phyloP scores from a whole-genome alignment of 2,329 filamentous ascomycete species.

The Colletotrichum endophyticum region DNA sequence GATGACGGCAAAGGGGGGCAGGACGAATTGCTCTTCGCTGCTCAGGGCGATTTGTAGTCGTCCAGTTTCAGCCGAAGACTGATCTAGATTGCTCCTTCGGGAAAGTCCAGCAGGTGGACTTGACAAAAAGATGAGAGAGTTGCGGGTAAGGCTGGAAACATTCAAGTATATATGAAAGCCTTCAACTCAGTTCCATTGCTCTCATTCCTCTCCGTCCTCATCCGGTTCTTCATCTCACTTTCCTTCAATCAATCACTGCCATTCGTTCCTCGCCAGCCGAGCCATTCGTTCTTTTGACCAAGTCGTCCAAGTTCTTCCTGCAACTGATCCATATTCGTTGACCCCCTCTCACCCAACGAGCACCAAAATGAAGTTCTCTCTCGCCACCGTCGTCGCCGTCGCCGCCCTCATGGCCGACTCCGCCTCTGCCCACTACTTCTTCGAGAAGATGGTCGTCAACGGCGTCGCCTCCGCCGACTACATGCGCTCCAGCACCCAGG shows the following conservation, averaged over 20 bases:
- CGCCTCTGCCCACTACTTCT: conserved; percentile 24
- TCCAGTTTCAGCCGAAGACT: neutral
- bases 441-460: conserved; percentile 24
- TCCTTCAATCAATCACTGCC: neutral
- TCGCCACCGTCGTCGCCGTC: neutral
- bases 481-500: conserved; percentile 9
- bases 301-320: neutral
- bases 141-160: neutral
- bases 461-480: conserved; percentile 18
- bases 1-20: accelerated
- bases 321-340: neutral
- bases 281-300: neutral
- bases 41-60: neutral
- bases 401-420: neutral
- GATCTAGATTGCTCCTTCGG: neutral
- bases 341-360: neutral
- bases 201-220: neutral
- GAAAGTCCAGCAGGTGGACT: neutral
- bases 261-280: neutral
- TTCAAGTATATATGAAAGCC: neutral
- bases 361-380: neutral
- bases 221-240: neutral
- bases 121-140: accelerated
- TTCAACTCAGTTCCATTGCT: neutral
- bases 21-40: neutral